phyloP scores from a whole-genome alignment of 768 basidiomycete species.

The Imleria badia region DNA sequence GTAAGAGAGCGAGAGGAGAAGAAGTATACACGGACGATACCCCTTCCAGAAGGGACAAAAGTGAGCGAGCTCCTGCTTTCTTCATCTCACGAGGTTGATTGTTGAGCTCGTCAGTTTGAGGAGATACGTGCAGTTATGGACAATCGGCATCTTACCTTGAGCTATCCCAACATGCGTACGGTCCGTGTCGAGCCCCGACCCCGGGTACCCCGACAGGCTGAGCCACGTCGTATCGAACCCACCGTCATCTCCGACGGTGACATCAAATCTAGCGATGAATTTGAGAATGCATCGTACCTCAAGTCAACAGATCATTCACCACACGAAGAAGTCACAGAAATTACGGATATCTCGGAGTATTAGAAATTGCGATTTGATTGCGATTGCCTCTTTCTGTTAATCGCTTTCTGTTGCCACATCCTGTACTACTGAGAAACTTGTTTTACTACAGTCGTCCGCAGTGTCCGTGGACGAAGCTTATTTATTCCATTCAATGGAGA shows the following conservation, averaged over 20 bases:
- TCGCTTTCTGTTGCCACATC: constrained; percentile 7
- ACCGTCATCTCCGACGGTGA: constrained; percentile 33
- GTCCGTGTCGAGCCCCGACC: constrained; percentile 35
- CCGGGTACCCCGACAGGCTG: constrained; percentile 22
- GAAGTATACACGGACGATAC: constrained; percentile 64
- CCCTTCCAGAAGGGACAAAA: constrained; percentile 71
- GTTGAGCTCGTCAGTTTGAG: constrained; percentile 51
- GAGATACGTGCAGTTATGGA: constrained; percentile 71
- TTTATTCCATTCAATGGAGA: constrained; percentile 19
- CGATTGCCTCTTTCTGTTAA: neutral
- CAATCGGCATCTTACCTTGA: constrained; percentile 56
- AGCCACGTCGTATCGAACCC: constrained; percentile 33
- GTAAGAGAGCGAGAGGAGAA: constrained; percentile 64
- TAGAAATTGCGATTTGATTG: constrained; percentile 18
- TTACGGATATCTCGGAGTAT: constrained; percentile 32
- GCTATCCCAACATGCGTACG: constrained; percentile 53
- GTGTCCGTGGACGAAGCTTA: constrained; percentile 15
- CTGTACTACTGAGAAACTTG: constrained; percentile 9
- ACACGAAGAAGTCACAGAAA: constrained; percentile 25
- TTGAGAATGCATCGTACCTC: constrained; percentile 25
- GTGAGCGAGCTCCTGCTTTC: constrained; percentile 37
- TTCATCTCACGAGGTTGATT: neutral
- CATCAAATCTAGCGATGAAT: constrained; percentile 29
- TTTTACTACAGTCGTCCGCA: constrained; percentile 17
- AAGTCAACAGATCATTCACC: constrained; percentile 26